These are phyloP conservation scores for Diaporthe vexans DNA, from an alignment of 2,329 filamentous ascomycete genomes.

Conservation along the genomic window DNA sequence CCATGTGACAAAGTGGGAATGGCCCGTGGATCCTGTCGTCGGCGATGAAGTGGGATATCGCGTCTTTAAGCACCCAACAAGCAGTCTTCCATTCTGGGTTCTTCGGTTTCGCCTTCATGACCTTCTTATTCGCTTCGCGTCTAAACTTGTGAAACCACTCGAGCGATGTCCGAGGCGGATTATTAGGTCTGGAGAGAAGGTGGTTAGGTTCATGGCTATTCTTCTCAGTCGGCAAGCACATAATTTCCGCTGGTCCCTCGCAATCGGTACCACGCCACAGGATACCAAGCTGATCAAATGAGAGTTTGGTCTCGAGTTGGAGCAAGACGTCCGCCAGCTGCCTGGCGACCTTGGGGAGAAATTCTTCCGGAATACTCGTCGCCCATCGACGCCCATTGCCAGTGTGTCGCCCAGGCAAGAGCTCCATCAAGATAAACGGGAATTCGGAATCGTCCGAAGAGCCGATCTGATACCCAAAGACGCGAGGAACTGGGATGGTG, in stretches of 20 bases:
- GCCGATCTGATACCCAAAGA: too few species aligned
- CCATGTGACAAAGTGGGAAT: constrained; percentile 53
- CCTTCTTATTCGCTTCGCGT: background rate
- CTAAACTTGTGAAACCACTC: background rate
- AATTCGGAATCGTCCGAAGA: too few species aligned
- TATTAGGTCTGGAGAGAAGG: background rate
- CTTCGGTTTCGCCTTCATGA: too few species aligned
- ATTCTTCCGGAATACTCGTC: too few species aligned
- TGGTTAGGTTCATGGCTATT: background rate
- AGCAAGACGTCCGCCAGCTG: background rate
- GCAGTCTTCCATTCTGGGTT: background rate
- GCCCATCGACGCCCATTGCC: too few species aligned
- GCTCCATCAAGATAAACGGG: too few species aligned
- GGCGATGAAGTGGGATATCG: background rate
- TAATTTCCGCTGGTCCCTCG: background rate
- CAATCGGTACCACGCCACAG: background rate
- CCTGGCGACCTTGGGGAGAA: background rate
- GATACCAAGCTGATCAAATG: background rate
- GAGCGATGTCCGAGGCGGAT: background rate
- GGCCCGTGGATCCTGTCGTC: constrained; percentile 47
- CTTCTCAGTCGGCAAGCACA: background rate
- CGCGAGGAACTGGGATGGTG: too few species aligned
- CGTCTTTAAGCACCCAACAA: background rate
- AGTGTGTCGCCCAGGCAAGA: too few species aligned
- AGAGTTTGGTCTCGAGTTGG: background rate